A percentile compares a stretch with the other conserved stretches of the same genome.
phyloP scores from a whole-genome alignment of 768 basidiomycete species.

The Leccinum barrowsii region DNA sequence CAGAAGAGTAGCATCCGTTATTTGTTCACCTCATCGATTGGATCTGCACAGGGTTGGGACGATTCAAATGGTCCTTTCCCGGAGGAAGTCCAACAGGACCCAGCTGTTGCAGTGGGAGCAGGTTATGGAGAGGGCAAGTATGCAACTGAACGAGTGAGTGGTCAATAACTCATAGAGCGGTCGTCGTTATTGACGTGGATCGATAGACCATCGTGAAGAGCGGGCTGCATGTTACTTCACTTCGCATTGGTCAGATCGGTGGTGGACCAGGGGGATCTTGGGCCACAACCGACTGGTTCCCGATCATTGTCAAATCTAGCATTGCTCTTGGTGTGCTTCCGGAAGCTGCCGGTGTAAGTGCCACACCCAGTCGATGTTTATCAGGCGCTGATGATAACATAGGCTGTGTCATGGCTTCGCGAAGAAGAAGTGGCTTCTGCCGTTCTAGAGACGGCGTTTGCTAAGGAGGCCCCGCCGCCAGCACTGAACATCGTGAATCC shows the following conservation, averaged over 20 bases:
- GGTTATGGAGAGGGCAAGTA: slow-evolving; percentile 51
- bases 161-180: background rate
- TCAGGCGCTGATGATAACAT: background rate
- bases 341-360: slow-evolving; percentile 32
- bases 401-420: slow-evolving; percentile 44
- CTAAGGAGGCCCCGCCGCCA: slow-evolving; percentile 11
- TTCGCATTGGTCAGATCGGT: slow-evolving; percentile 46
- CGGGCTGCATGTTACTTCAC: slow-evolving; percentile 32
- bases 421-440: slow-evolving; percentile 36
- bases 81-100: slow-evolving; percentile 32
- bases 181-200: background rate
- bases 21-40: slow-evolving; percentile 42
- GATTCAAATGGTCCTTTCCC: slow-evolving; percentile 30
- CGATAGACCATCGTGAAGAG: slow-evolving; percentile 37
- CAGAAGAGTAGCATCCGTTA: slow-evolving; percentile 29
- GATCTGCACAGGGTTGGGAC: slow-evolving; percentile 32
- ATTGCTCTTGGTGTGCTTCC: slow-evolving; percentile 29
- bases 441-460: slow-evolving; percentile 29
- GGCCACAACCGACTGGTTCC: slow-evolving; percentile 46
- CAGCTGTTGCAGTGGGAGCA: slow-evolving; percentile 33
- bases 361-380: background rate
- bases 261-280: slow-evolving; percentile 42
- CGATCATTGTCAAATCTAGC: slow-evolving; percentile 38
- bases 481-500: slow-evolving; percentile 41
- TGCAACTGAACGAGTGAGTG: slow-evolving; percentile 35